Base-by-base conservation (phyloP, 345 rosid genomes). In the Rhizophora mangle region DNA sequence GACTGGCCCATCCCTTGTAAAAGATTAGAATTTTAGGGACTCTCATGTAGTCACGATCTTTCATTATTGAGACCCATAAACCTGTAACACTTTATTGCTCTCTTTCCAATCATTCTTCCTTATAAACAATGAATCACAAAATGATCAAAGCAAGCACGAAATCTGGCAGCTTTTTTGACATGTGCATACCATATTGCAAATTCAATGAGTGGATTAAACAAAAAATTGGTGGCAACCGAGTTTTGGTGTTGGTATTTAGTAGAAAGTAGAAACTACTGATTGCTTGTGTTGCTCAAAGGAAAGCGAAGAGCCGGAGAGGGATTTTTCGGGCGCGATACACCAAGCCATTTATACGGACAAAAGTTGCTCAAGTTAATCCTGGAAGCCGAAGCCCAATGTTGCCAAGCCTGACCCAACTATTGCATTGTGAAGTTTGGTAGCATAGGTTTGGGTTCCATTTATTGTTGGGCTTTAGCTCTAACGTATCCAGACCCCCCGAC, bases 101-200 rank as follows among this genome's bases (percentile, higher is more conserved):
- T 22, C 5, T 49, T 60, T 56, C 2, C 5, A 65, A 51, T 26
- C 18, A 54, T 72, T 72, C 59, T 16, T 46, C 31, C 26, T 61
- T 6, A 57, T 65, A 69, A 73, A 65, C 49, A 47, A 57, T 51
- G 19, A 37, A 59, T 62, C 49, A 43, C 49, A 3, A 43, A 65
- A 75, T 71, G 62, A 72, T 72, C 60, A 49, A 65, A 47, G 53
- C 62, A 32, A 51, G 66, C 76, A 59, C 19, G 66, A 65, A 68
- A 67, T 52, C 19, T 26, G 73, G 65, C 29, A 8, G 39, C 71
- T 64, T 79, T 53, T 79, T 71, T 72, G 67, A 52, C 74, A 74
- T 68, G 68, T 68, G 68, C 6, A 31, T 15, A 5, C 32, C 53
- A 39, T 31, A 46, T 66, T 37, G 53, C 9, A 20, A 71, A 47